These are phyloP conservation scores for Coemansia linderi DNA, from an alignment of 371 early-diverging fungal genomes.

Conservation along the genomic window DNA sequence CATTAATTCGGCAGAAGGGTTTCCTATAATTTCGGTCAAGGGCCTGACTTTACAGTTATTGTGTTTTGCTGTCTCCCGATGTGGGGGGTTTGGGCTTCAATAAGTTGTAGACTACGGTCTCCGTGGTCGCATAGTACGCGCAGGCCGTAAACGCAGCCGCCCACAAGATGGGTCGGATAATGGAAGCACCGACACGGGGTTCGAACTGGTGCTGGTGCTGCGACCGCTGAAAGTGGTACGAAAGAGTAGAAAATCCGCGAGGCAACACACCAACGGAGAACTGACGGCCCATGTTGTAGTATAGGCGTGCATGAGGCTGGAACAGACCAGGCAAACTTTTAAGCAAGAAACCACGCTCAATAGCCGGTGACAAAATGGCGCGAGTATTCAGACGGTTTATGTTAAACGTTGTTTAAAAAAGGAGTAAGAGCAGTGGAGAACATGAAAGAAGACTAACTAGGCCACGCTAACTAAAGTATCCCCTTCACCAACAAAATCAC, in stretches of 20 bases:
- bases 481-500: background rate
- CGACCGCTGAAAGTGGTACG: background rate
- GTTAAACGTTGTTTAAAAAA: background rate
- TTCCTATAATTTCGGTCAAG: background rate
- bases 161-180: conserved; percentile 1
- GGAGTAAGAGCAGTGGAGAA: background rate
- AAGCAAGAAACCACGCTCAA: background rate
- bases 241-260: background rate
- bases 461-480: background rate
- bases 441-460: background rate
- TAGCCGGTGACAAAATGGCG: background rate
- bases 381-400: background rate
- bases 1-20: background rate
- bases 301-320: background rate
- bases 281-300: background rate
- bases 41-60: background rate
- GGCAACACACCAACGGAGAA: background rate
- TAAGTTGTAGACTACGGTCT: background rate
- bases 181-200: background rate
- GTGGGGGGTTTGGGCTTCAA: background rate
- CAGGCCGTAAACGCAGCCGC: background rate
- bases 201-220: background rate
- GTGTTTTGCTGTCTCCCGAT: background rate
- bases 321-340: background rate
- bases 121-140: background rate